Conservation (phyloP, 139 green algal genomes). For the Eudorina sp. region DNA sequence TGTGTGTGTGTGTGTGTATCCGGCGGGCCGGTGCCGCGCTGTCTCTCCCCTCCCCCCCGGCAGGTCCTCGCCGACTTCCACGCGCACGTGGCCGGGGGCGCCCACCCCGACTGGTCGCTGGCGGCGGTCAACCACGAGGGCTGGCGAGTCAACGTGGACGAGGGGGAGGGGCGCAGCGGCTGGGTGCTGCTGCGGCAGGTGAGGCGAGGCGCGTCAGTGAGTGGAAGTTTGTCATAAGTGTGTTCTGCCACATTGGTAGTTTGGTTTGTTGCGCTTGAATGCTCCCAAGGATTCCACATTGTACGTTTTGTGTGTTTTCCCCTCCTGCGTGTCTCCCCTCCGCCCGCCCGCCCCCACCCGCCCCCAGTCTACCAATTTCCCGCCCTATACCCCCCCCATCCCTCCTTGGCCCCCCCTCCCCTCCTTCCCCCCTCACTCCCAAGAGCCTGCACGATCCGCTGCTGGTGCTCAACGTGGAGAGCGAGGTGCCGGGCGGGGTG, state of each 20-base stretch:
- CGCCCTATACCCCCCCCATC: not conserved
- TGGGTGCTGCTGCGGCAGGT: conserved; percentile 91
- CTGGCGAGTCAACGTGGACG: conserved; percentile 83
- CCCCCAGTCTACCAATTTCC: no score
- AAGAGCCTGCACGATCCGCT: conserved; percentile 93
- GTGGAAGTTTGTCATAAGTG: no score
- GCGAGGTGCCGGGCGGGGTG: conserved; percentile 74
- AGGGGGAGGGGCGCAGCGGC: conserved; percentile 81
- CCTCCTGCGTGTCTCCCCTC: no score
- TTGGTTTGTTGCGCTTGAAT: no score
- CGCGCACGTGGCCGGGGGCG: not conserved
- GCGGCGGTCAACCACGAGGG: conserved; percentile 92
- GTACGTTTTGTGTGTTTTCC: no score
- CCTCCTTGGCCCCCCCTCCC: not conserved
- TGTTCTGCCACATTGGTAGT: no score
- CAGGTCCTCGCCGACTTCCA: conserved; percentile 41
- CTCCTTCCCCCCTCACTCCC: no score
- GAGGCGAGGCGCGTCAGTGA: no score
- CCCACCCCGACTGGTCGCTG: conserved; percentile 70
- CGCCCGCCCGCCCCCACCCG: no score
- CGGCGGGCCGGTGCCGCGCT: no score
- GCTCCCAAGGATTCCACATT: no score
- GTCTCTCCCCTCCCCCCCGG: not conserved
- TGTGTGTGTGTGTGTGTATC: no score
- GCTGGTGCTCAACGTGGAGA: conserved; percentile 86